Percentiles rank a stretch among this genome's conserved stretches.
Conservation (phyloP, 768 basidiomycete species). For the Guyanaporus albipodus region DNA sequence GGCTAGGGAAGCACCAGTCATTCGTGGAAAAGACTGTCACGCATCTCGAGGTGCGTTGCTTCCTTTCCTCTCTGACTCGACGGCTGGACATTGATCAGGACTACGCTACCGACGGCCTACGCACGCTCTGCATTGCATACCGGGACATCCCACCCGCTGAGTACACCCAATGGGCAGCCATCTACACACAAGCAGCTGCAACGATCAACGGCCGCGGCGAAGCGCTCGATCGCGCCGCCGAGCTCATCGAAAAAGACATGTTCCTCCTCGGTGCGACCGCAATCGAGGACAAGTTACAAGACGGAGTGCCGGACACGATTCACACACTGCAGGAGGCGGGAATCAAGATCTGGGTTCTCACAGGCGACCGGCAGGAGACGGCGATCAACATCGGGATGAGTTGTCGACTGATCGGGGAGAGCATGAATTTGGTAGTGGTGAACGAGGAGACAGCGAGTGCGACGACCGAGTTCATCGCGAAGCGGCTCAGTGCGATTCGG, state of each 20-base stretch:
- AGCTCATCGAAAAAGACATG: slow-evolving; percentile 93
- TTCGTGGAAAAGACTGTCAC: slow-evolving; percentile 82
- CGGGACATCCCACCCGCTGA: slow-evolving; percentile 90
- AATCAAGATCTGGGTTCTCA: slow-evolving; percentile 99
- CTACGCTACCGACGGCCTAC: slow-evolving; percentile 94
- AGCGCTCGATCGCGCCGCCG: slow-evolving; percentile 90
- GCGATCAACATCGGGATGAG: slow-evolving; percentile 99
- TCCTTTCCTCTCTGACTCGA: background rate
- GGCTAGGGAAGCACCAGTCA: slow-evolving; percentile 79
- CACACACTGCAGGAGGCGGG: slow-evolving; percentile 98
- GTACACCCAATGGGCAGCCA: slow-evolving; percentile 81
- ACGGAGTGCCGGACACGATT: slow-evolving; percentile 97
- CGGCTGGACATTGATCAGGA: slow-evolving; percentile 51
- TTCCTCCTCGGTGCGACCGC: slow-evolving; percentile 94
- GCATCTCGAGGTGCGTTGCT: slow-evolving; percentile 76
- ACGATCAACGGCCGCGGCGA: slow-evolving; percentile 95
- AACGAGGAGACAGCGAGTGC: slow-evolving; percentile 84
- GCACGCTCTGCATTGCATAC: slow-evolving; percentile 94
- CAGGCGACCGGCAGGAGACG: slow-evolving; percentile 97
- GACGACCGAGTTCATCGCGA: slow-evolving; percentile 82
- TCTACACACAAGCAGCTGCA: slow-evolving; percentile 90
- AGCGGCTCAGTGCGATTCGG: slow-evolving; percentile 88
- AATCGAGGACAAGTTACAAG: slow-evolving; percentile 97
- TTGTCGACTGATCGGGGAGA: slow-evolving; percentile 94
- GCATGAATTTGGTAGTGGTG: slow-evolving; percentile 97